Conservation (phyloP, 106 monocot genomes). For the Posidonia australis region DNA sequence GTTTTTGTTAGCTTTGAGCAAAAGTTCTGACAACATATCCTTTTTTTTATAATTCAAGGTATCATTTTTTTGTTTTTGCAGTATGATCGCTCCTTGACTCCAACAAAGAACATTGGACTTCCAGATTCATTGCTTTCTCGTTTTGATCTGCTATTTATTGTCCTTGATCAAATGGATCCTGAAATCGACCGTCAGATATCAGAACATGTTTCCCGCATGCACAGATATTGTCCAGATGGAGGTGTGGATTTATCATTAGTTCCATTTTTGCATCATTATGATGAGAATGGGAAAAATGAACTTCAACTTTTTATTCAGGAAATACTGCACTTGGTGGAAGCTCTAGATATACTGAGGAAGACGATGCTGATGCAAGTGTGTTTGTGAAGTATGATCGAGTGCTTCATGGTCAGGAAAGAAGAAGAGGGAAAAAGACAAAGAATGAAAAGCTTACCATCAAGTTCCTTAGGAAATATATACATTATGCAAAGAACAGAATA, state of each 20-base stretch:
- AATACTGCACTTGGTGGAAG: constrained; percentile 30
- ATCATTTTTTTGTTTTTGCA: constrained; percentile 13
- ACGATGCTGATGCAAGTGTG: constrained; percentile 59
- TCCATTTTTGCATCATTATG: not conserved
- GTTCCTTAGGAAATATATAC: constrained; percentile 93
- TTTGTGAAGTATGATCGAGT: constrained; percentile 95
- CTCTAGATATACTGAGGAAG: constrained; percentile 82
- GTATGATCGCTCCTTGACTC: constrained; percentile 96
- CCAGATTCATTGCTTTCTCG: constrained; percentile 99
- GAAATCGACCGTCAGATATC: constrained; percentile 86
- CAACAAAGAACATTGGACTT: constrained; percentile 97
- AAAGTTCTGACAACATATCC: too few species aligned
- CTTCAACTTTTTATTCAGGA: constrained; percentile 24
- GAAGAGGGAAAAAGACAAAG: constrained; percentile 55
- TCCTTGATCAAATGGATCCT: constrained; percentile 99
- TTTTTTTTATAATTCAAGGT: too few species aligned
- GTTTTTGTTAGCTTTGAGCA: too few species aligned
- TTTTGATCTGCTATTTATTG: constrained; percentile 95
- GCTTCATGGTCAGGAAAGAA: constrained; percentile 87
- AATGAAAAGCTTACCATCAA: constrained; percentile 75
- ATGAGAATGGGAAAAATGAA: not conserved
- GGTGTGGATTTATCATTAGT: constrained; percentile 18
- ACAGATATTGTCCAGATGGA: constrained; percentile 83
- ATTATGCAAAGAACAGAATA: constrained; percentile 90
- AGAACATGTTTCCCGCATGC: constrained; percentile 92